Evolutionary conservation across 2,329 filamentous ascomycete genomes (phyloP).

Genomic region (Claviceps paspali): DNA sequence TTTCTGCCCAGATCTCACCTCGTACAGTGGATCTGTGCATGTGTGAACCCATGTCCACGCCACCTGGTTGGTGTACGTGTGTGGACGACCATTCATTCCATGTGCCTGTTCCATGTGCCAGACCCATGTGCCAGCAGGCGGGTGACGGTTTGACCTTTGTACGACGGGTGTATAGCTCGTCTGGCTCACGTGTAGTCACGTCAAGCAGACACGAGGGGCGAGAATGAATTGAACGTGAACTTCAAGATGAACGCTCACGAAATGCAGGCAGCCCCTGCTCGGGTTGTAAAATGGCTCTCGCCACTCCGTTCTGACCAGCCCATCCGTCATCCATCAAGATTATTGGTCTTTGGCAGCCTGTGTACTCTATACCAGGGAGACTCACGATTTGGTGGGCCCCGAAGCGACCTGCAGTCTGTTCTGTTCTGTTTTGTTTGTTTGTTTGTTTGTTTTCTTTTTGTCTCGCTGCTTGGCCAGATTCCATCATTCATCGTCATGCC

Average conservation of each 20-base stretch:
- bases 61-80: too few relatives aligned
- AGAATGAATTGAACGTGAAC: too few relatives aligned
- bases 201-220: background rate
- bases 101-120: background rate
- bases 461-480: background rate
- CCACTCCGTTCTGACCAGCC: background rate
- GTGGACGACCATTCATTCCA: background rate
- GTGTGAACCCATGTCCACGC: slow-evolving; percentile 8
- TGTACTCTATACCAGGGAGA: too few relatives aligned
- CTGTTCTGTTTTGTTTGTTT: too few relatives aligned
- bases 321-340: background rate
- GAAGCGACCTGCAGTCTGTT: too few relatives aligned
- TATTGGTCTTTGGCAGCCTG: too few relatives aligned
- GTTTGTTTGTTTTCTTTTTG: too few relatives aligned
- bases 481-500: background rate
- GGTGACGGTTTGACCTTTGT: background rate
- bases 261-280: too few relatives aligned
- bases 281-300: too few relatives aligned
- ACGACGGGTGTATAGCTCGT: background rate
- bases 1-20: slow-evolving; percentile 8
- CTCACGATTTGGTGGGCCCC: too few relatives aligned
- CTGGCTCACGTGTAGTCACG: too few relatives aligned
- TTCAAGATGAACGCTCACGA: too few relatives aligned
- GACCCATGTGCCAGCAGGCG: background rate
- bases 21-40: slow-evolving; percentile 11